Conservation (phyloP, 148 eudicot species). For the Arbutus unedo region DNA sequence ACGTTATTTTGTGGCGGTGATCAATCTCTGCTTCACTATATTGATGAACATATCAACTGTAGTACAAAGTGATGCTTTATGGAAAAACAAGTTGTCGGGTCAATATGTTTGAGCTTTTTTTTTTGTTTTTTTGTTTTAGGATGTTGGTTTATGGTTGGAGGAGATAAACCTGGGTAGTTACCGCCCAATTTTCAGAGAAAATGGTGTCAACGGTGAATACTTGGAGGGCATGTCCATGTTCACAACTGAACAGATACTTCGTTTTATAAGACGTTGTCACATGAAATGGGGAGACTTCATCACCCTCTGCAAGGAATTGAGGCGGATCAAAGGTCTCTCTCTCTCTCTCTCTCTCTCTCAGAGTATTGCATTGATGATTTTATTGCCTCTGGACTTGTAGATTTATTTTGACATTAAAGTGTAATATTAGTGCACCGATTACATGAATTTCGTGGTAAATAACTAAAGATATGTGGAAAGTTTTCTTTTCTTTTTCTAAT, state of each 20-base stretch:
- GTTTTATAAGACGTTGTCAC: conserved; percentile 93
- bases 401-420: neutral
- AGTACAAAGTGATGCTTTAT: neutral
- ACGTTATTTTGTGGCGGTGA: neutral
- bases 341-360: conserved; percentile 12
- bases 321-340: conserved; percentile 80
- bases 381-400: neutral
- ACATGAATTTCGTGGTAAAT: neutral
- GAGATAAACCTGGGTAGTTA: conserved; percentile 86
- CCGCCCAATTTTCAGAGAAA: conserved; percentile 70
- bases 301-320: conserved; percentile 91
- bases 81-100: neutral
- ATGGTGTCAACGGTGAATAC: conserved; percentile 93
- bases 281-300: conserved; percentile 99
- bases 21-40: neutral
- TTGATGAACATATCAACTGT: neutral
- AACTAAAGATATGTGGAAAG: neutral
- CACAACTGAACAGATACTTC: conserved; percentile 91
- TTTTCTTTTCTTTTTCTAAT: neutral
- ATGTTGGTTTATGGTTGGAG: conserved; percentile 96
- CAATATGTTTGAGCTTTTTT: neutral
- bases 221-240: conserved; percentile 99
- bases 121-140: conserved; percentile 38
- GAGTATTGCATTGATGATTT: too few species aligned
- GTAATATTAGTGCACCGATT: neutral